Percentiles rank a stretch among this genome's conserved stretches.
phyloP scores from a whole-genome alignment of 768 basidiomycete genomes.

The Tulasnella sp. region DNA sequence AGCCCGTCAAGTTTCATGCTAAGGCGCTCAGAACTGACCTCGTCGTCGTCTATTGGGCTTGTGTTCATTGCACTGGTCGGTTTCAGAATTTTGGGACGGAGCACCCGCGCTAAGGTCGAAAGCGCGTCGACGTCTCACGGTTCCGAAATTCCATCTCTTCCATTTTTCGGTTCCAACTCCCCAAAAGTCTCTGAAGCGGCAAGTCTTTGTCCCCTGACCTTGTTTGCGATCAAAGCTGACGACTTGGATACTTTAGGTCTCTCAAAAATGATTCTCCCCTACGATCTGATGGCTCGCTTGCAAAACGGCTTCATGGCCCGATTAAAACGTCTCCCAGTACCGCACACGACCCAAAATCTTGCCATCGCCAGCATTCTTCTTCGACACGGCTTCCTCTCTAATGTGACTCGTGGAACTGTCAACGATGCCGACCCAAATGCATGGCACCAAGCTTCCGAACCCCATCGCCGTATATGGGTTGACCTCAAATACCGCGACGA shows the following conservation, averaged over 20 bases:
- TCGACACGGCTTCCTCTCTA: constrained; percentile 79
- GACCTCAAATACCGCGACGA: constrained; percentile 91
- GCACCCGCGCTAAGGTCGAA: background rate
- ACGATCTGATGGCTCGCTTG: constrained; percentile 81
- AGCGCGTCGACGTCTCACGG: background rate
- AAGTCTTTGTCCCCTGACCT: background rate
- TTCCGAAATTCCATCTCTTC: background rate
- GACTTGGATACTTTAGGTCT: background rate
- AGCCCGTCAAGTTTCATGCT: constrained; percentile 12
- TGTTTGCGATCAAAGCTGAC: background rate
- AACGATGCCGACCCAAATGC: constrained; percentile 52
- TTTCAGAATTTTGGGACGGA: constrained; percentile 8
- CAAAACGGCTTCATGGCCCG: constrained; percentile 90
- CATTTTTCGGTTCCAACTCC: constrained; percentile 2
- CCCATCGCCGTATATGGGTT: constrained; percentile 82
- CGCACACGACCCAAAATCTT: constrained; percentile 82
- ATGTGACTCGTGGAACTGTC: constrained; percentile 70
- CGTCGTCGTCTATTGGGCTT: constrained; percentile 3
- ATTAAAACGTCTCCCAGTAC: constrained; percentile 64
- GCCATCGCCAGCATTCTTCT: constrained; percentile 89
- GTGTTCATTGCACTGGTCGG: constrained; percentile 9
- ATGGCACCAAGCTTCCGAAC: constrained; percentile 52
- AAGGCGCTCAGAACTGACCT: background rate
- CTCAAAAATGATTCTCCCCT: constrained; percentile 34
- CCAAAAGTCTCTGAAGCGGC: background rate